phyloP scores from a whole-genome alignment of 1,139 yeast species.

The Yamadazyma trypodendri region DNA sequence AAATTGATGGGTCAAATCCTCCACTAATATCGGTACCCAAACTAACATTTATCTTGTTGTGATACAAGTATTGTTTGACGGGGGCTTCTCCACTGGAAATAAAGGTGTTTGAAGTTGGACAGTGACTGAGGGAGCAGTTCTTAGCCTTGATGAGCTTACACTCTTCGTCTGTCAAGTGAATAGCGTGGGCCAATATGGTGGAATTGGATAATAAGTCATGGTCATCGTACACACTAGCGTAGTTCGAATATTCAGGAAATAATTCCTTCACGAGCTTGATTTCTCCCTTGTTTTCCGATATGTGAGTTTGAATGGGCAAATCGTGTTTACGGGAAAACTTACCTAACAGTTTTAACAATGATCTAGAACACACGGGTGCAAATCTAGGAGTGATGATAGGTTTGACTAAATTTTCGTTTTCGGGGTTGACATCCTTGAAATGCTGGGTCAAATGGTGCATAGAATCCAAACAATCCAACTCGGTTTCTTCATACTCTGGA shows the following conservation, averaged over 20 bases:
- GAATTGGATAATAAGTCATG: constrained; percentile 57
- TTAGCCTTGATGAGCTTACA: constrained; percentile 51
- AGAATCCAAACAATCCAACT: constrained; percentile 57
- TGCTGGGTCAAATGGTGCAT: constrained; percentile 59
- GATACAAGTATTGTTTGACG: constrained; percentile 60
- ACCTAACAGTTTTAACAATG: constrained; percentile 65
- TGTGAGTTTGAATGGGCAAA: constrained; percentile 85
- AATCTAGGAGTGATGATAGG: constrained; percentile 92
- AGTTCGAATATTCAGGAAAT: constrained; percentile 69
- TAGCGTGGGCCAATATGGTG: constrained; percentile 87
- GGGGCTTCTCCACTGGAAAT: constrained; percentile 92
- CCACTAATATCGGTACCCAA: constrained; percentile 94
- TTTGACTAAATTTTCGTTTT: constrained; percentile 44
- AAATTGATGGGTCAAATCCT: constrained; percentile 79
- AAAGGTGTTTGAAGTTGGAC: constrained; percentile 90
- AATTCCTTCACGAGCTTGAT: constrained; percentile 69
- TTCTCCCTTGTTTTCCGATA: constrained; percentile 77
- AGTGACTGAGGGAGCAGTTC: constrained; percentile 80
- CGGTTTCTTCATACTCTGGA: constrained; percentile 67
- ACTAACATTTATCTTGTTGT: constrained; percentile 70
- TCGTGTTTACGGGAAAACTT: constrained; percentile 45
- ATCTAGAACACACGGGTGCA: constrained; percentile 82
- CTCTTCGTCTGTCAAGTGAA: constrained; percentile 71
- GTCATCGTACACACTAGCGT: constrained; percentile 75
- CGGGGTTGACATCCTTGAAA: constrained; percentile 52